phyloP scores from a whole-genome alignment of 2,329 filamentous ascomycete species.

The Aspergillus glaucus region DNA sequence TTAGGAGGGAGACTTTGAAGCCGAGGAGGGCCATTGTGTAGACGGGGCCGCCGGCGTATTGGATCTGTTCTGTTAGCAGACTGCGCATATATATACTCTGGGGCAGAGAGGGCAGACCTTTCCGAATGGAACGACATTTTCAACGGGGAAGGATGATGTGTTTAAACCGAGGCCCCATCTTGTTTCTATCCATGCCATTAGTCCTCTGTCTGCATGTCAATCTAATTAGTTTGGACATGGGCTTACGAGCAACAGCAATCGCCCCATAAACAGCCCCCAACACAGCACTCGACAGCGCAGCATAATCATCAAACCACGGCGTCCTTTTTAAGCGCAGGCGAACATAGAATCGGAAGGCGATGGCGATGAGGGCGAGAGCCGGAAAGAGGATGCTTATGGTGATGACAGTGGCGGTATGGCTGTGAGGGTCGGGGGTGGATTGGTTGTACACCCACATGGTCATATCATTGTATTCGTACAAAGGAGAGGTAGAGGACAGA shows the following conservation, averaged over 20 bases:
- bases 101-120: slow-evolving; percentile 10
- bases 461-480: too few species aligned
- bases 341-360: slow-evolving; percentile 19
- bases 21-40: slow-evolving; percentile 32
- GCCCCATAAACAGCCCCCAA: slow-evolving; percentile 13
- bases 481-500: background rate
- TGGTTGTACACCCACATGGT: slow-evolving; percentile 28
- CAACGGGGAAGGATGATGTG: slow-evolving; percentile 12
- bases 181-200: slow-evolving; percentile 15
- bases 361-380: slow-evolving; percentile 14
- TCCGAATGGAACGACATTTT: slow-evolving; percentile 21
- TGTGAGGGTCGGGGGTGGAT: slow-evolving; percentile 15
- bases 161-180: slow-evolving; percentile 21
- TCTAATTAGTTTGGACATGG: background rate
- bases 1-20: slow-evolving; percentile 44
- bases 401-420: slow-evolving; percentile 15
- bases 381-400: slow-evolving; percentile 17
- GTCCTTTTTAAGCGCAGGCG: slow-evolving; percentile 14
- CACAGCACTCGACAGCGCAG: slow-evolving; percentile 15
- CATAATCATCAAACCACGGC: slow-evolving; percentile 23
- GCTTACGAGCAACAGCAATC: slow-evolving; percentile 17
- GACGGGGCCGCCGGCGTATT: slow-evolving; percentile 22
- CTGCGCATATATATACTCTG: background rate
- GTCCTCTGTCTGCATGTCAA: background rate
- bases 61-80: slow-evolving; percentile 11